phyloP scores from a whole-genome alignment of 2,329 filamentous ascomycete genomes.

The Colletotrichum lentis region DNA sequence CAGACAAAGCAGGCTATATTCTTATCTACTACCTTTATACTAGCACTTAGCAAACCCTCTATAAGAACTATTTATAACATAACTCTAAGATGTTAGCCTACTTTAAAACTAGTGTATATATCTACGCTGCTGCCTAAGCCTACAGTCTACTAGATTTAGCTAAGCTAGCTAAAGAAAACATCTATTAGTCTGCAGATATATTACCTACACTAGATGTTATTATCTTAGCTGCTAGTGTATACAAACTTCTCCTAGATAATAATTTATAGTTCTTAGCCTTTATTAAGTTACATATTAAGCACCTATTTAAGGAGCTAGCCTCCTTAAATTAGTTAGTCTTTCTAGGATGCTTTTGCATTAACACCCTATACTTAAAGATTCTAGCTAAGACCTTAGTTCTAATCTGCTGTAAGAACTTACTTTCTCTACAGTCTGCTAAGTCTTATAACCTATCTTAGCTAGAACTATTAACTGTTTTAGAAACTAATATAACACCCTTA shows the following conservation, averaged over 20 bases:
- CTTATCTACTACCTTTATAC: conserved; percentile 13
- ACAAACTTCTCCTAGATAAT: neutral
- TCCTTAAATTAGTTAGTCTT: neutral
- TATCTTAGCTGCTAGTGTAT: neutral
- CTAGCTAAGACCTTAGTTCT: neutral
- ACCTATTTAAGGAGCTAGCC: neutral
- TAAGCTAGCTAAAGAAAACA: neutral
- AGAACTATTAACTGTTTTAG: neutral
- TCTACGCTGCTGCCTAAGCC: neutral
- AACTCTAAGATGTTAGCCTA: neutral
- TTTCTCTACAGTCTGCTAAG: neutral
- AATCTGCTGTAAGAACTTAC: neutral
- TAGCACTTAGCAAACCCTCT: conserved; percentile 8
- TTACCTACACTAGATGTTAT: neutral
- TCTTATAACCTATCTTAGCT: neutral
- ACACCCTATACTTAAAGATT: neutral
- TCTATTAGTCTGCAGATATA: neutral
- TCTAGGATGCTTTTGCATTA: neutral
- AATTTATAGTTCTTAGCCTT: neutral
- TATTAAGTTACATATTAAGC: neutral
- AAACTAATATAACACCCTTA: neutral
- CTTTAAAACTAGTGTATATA: neutral
- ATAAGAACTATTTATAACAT: neutral
- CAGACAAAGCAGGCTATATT: conserved; percentile 7
- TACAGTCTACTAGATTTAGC: neutral